Evolutionary conservation across 164 flowering plant genomes (phyloP), one percentile per base, ranked within the genome.

Genomic region (Nymphaea colorata): DNA sequence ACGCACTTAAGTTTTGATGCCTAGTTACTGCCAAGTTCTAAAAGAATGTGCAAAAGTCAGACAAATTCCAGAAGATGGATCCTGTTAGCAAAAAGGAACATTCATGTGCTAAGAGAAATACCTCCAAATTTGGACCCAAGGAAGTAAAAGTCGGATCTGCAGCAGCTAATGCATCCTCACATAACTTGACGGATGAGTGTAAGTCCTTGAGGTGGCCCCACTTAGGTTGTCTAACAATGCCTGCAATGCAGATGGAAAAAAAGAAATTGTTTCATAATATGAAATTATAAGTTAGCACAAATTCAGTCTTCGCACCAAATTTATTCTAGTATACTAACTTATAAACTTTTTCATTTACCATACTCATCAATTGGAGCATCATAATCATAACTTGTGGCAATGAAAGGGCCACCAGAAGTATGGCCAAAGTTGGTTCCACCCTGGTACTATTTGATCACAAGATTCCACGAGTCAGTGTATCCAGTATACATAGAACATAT

Each of bases 291-390:
- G 3, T 14, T 5, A 41, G 61, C 41, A 16, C 41, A 57, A 55
- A 55, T 16, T 55, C 16, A 16, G 12, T 16, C 16, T 55, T 10
- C 59, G 10, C 12, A 10, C 16, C 16, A 55, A 10, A 16, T 55
- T 55, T 55, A 8, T 55, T 8, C 16, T 16, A 2, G 59, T 16
- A 55, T 55, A 55, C 10, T 8, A 10, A 55, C 10, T 8, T 55
- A 55, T 55, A 55, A 55, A 16, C 59, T 55, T 25, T 25, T 25
- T 25, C 36, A 15, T 5, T 61, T 86, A 95, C 99, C 99, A 74
- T 84, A 95, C 76, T 95, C 99, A 79, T 95, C 98, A 57, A 95
- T 70, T 45, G 99, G 99, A 70, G 99, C 99, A 85, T 95, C 99
- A 78, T 92, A 95, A 71, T 95, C 99, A 73, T 95, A 95, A 74